Percentiles rank a stretch among this genome's conserved stretches.
These are phyloP conservation scores for Kentomonas sorsogonicus DNA, from an alignment of 208 protist species.

Conservation along the genomic window DNA sequence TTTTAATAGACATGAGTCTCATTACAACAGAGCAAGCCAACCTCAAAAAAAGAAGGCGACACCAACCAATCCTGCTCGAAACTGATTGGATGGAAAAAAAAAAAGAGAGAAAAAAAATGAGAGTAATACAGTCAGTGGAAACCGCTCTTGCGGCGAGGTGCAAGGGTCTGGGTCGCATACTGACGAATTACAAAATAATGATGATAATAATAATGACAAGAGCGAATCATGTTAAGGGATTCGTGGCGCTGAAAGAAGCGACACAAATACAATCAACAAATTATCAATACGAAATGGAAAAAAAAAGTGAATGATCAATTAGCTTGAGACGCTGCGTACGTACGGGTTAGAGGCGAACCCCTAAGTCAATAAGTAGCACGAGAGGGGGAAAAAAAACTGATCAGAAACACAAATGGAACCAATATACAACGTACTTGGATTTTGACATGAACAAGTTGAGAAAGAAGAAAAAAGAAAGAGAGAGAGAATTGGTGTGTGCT, in stretches of 20 bases:
- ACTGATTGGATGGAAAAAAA: slow-evolving; percentile 1
- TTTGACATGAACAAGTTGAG: too few species aligned
- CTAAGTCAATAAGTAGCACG: too few species aligned
- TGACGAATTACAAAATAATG: not conserved
- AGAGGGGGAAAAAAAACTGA: too few species aligned
- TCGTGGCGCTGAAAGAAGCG: too few species aligned
- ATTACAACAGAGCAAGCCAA: too few species aligned
- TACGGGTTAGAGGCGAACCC: too few species aligned
- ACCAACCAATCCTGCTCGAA: not conserved
- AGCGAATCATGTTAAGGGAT: not conserved
- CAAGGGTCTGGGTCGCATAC: too few species aligned
- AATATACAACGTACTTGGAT: too few species aligned
- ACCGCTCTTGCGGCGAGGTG: too few species aligned
- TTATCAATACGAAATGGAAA: not conserved
- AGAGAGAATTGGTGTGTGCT: not conserved
- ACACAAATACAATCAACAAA: not conserved
- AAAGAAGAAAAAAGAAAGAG: not conserved
- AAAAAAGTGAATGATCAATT: not conserved
- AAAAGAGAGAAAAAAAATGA: slow-evolving; percentile 11
- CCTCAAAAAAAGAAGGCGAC: slow-evolving; percentile 1
- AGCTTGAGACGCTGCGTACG: not conserved
- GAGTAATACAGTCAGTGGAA: not conserved
- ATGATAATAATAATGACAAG: not conserved
- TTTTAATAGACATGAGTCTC: too few species aligned
- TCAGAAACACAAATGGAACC: too few species aligned